Evolutionary conservation across 2,329 filamentous ascomycete species (phyloP).

Genomic region (Didymella keratinophila): DNA sequence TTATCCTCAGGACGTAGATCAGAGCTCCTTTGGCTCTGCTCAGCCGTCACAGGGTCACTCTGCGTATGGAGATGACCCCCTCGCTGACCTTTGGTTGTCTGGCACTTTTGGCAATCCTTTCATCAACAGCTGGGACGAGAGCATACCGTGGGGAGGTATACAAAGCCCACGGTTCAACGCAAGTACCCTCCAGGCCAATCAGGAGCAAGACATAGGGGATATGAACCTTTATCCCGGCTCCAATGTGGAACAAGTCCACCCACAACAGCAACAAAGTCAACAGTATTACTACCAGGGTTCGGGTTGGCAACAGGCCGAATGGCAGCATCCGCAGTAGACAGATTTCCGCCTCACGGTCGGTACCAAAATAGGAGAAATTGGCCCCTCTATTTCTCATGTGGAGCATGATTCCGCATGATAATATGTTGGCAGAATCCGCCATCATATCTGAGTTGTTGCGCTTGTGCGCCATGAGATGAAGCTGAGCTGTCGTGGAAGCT

Average conservation of each 20-base stretch:
- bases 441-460: background rate
- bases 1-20: background rate
- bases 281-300: background rate
- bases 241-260: background rate
- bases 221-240: background rate
- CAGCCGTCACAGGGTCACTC: background rate
- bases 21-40: background rate
- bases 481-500: background rate
- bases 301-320: too few species aligned
- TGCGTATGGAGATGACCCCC: background rate
- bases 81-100: background rate
- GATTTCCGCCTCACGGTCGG: background rate
- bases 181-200: background rate
- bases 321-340: background rate
- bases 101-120: slow-evolving; percentile 33
- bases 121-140: slow-evolving; percentile 33
- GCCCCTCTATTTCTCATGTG: background rate
- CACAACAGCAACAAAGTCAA: background rate
- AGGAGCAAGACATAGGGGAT: background rate
- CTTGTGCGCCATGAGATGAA: background rate
- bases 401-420: background rate
- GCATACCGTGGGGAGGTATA: slow-evolving; percentile 22
- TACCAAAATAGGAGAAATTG: background rate
- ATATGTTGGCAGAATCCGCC: background rate
- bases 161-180: slow-evolving; percentile 22